Conservation (phyloP, 768 basidiomycete species). For the Tricholoma sp. region DNA sequence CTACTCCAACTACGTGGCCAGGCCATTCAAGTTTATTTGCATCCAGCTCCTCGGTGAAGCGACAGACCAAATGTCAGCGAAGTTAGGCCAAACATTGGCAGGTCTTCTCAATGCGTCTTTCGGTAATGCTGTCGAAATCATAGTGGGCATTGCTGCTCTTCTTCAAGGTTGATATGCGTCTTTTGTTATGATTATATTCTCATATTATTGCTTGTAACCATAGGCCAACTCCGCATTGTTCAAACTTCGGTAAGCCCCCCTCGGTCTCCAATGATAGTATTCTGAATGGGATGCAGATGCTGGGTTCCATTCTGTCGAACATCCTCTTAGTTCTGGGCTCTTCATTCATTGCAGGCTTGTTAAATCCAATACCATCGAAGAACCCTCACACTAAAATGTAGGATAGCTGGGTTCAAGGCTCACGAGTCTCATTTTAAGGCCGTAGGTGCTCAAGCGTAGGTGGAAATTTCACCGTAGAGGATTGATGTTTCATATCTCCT, state of each 20-base stretch:
- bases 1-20: constrained; percentile 3
- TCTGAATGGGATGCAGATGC: constrained; percentile 45
- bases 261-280: not conserved
- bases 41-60: constrained; percentile 69
- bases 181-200: not conserved
- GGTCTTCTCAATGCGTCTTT: constrained; percentile 84
- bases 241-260: constrained; percentile 66
- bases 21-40: constrained; percentile 4
- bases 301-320: constrained; percentile 90
- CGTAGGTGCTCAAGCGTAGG: constrained; percentile 85
- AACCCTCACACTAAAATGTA: constrained; percentile 1
- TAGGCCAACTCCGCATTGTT: constrained; percentile 81
- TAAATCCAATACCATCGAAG: not conserved
- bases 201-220: constrained; percentile 1
- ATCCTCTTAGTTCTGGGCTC: constrained; percentile 86
- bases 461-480: constrained; percentile 8
- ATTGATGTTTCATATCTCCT: constrained; percentile 5
- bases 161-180: constrained; percentile 48
- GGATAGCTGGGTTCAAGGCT: constrained; percentile 57
- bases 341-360: constrained; percentile 77
- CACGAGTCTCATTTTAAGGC: constrained; percentile 70
- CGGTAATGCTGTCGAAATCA: constrained; percentile 83
- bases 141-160: constrained; percentile 83
- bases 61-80: constrained; percentile 74
- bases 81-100: constrained; percentile 79